Evolutionary conservation across 768 basidiomycete species (phyloP), one percentile per base, ranked within the genome.

Genomic region (Serendipita sp.): DNA sequence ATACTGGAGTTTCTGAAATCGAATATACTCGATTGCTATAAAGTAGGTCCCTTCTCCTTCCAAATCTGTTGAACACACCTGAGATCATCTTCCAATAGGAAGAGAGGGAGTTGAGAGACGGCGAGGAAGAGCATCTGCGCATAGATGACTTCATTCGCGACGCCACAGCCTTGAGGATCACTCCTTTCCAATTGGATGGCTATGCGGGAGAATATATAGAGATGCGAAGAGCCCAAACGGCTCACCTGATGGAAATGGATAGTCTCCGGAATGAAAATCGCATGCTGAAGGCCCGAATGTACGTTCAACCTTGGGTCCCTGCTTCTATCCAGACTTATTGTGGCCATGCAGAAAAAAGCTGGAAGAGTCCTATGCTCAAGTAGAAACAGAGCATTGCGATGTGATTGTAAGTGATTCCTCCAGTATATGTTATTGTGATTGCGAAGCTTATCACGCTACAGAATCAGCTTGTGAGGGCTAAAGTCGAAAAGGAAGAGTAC

Each of bases 151-250:
- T 97, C 73, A 87, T 98, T 3, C 80, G 83, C 65, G 93, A 98
- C 70, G 88, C 94, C 5, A 83, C 90, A 66, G 83, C 84, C 24
- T 75, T 96, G 69, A 81, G 81, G 67, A 92, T 99, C 68, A 96
- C 94, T 3, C 91, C 96, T 0, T 94, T 98, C 75, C 92, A 94
- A 91, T 78, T 98, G 45, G 95, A 97, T 70, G 80, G 83, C 18
- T 95, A 90, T 72, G 82, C 86, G 37, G 88, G 85, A 64, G 93
- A 96, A 75, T 95, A 92, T 71, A 84, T 89, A 68, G 93, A 95
- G 65, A 75, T 85, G 64, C 76, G 89, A 66, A 82, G 85, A 28
- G 81, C 81, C 62, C 85, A 83, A 41, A 91, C 93, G 66, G 88
- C 88, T 66, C 92, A 95, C 74, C 85, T 86, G 0, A 74, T 80